phyloP scores from a whole-genome alignment of 495 filamentous ascomycete genomes.

The Aspergillus diversus region DNA sequence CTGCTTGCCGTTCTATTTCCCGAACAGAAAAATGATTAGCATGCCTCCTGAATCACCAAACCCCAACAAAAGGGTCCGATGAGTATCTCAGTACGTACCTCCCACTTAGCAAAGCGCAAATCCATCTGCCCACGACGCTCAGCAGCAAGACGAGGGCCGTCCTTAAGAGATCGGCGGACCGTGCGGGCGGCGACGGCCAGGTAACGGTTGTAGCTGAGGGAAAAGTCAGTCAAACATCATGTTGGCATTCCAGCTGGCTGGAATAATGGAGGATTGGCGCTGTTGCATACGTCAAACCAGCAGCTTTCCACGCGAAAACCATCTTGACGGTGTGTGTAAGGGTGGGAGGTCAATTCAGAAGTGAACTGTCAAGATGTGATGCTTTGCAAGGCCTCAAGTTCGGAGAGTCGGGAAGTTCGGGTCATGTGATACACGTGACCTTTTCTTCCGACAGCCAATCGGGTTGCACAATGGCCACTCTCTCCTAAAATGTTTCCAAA shows the following conservation, averaged over 20 bases:
- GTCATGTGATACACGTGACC: conserved; percentile 39
- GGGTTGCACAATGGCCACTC: not conserved
- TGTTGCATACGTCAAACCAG: conserved; percentile 84
- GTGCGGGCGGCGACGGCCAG: conserved; percentile 57
- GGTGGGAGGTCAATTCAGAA: conserved; percentile 35
- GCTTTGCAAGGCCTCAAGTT: conserved; percentile 45
- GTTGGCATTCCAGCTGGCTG: not conserved
- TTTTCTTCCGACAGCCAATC: conserved; percentile 2
- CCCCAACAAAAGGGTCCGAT: conserved; percentile 6
- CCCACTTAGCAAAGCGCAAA: conserved; percentile 93
- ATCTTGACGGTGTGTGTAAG: conserved; percentile 66
- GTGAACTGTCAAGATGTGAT: conserved; percentile 33
- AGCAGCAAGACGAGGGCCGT: conserved; percentile 79
- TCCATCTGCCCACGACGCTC: conserved; percentile 92
- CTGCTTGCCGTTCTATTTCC: conserved; percentile 89
- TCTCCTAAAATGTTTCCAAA: no score
- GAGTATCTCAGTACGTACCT: conserved; percentile 64
- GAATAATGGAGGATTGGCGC: not conserved
- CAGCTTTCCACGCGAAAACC: conserved; percentile 97
- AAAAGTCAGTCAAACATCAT: conserved; percentile 37
- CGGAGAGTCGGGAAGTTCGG: conserved; percentile 44
- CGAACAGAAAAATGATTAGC: conserved; percentile 28
- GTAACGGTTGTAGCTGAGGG: conserved; percentile 57
- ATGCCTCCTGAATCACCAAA: conserved; percentile 20
- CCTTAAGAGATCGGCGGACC: conserved; percentile 88